A percentile compares a stretch with the other conserved stretches of the same genome.
Evolutionary conservation across 2,329 filamentous ascomycete species (phyloP).

Genomic region (Dactylellina drechsleri): DNA sequence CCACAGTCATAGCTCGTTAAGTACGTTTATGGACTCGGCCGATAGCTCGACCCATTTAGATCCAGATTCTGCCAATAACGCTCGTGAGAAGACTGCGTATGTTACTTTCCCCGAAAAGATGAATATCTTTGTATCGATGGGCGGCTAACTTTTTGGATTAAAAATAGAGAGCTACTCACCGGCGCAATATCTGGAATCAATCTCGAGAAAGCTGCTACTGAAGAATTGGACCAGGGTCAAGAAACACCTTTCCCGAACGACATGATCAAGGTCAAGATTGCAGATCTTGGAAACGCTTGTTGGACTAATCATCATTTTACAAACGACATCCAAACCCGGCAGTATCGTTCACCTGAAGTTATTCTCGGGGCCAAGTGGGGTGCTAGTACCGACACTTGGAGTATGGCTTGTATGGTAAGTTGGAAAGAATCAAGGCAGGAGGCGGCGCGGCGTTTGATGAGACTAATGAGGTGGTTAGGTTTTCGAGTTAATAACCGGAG

Average conservation of each 20-base stretch:
- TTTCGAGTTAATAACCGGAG: conserved; percentile 96
- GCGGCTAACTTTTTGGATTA: conserved; percentile 41
- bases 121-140: background rate
- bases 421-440: conserved; percentile 6
- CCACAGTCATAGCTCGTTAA: conserved; percentile 58
- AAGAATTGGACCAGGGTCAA: conserved; percentile 69
- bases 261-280: conserved; percentile 98
- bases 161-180: conserved; percentile 81
- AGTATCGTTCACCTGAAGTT: conserved; percentile 96
- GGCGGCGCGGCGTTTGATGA: background rate
- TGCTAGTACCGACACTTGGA: conserved; percentile 99
- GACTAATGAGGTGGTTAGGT: conserved; percentile 68
- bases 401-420: conserved; percentile 97
- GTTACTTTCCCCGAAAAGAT: conserved; percentile 61
- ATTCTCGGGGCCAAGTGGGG: conserved; percentile 98
- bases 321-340: conserved; percentile 97
- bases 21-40: conserved; percentile 56
- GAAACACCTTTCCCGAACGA: conserved; percentile 65
- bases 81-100: conserved; percentile 93
- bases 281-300: conserved; percentile 96
- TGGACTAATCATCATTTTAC: conserved; percentile 99
- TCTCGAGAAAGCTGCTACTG: conserved; percentile 75
- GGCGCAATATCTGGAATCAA: conserved; percentile 95
- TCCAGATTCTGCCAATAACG: conserved; percentile 73
- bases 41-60: conserved; percentile 61